A percentile compares a stretch with the other conserved stretches of the same genome.
Conservation (phyloP, 2,329 filamentous ascomycete species). For the Phialophora expanda region DNA sequence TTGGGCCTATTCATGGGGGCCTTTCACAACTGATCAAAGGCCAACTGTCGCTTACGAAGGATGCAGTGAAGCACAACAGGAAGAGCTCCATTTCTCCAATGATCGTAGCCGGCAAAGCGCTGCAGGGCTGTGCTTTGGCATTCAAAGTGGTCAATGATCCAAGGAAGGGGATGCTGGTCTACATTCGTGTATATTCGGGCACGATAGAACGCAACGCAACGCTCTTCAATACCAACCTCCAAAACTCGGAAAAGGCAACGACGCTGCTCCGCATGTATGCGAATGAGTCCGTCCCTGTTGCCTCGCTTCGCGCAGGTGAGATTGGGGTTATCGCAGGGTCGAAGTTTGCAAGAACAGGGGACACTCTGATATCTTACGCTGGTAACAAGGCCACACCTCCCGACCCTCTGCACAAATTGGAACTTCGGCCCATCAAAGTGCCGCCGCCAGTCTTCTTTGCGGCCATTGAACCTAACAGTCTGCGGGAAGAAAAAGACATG, state of each 20-base stretch:
- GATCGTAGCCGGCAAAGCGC: slow-evolving; percentile 59
- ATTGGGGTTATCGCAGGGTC: slow-evolving; percentile 92
- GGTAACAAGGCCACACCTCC: slow-evolving; percentile 69
- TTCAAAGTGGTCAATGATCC: slow-evolving; percentile 96
- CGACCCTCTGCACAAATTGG: slow-evolving; percentile 71
- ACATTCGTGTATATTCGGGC: slow-evolving; percentile 89
- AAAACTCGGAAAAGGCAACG: slow-evolving; percentile 77
- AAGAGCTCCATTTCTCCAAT: slow-evolving; percentile 43
- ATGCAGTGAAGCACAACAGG: slow-evolving; percentile 49
- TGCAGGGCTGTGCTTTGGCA: slow-evolving; percentile 71
- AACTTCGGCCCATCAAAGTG: slow-evolving; percentile 84
- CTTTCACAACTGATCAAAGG: slow-evolving; percentile 58
- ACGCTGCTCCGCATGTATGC: slow-evolving; percentile 89
- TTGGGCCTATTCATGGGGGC: slow-evolving; percentile 63
- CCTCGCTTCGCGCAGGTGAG: slow-evolving; percentile 79
- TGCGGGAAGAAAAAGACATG: slow-evolving; percentile 79
- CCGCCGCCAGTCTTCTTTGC: slow-evolving; percentile 96
- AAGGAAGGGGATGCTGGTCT: slow-evolving; percentile 84
- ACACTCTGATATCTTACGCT: slow-evolving; percentile 80
- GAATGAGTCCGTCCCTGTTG: slow-evolving; percentile 81
- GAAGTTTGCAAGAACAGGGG: slow-evolving; percentile 89
- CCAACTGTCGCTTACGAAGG: slow-evolving; percentile 48
- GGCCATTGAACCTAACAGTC: slow-evolving; percentile 81
- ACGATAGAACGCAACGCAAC: slow-evolving; percentile 73
- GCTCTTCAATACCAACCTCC: slow-evolving; percentile 86